Percentiles rank a stretch among this genome's conserved stretches.
Evolutionary conservation across 352 stramenopile genomes (phyloP).

Genomic region (Phytopythium ostracodes): DNA sequence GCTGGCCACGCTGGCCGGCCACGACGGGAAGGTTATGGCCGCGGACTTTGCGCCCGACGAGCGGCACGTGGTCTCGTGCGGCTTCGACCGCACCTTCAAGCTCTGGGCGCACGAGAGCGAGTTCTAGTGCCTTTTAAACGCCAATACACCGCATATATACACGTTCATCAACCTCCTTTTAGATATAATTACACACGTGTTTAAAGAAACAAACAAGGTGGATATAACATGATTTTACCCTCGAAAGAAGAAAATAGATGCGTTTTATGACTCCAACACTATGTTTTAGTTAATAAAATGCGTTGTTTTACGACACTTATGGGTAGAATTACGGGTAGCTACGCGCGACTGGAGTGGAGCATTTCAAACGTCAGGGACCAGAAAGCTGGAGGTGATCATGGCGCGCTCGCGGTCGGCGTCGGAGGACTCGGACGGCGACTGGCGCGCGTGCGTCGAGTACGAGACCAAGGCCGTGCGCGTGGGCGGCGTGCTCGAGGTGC

Average conservation of each 20-base stretch:
- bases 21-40: constrained; percentile 95
- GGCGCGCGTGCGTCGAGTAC: constrained; percentile 50
- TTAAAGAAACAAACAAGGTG: too few relatives aligned
- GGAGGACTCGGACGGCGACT: constrained; percentile 39
- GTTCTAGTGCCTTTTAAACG: constrained; percentile 36
- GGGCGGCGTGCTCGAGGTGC: constrained; percentile 29
- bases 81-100: constrained; percentile 92
- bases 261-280: background rate
- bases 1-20: constrained; percentile 85
- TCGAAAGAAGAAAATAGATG: too few relatives aligned
- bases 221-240: too few relatives aligned
- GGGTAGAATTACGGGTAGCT: background rate
- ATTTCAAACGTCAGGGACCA: background rate
- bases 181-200: background rate
- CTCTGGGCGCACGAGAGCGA: constrained; percentile 89
- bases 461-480: constrained; percentile 43
- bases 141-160: background rate
- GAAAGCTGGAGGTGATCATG: background rate
- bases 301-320: too few relatives aligned
- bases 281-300: too few relatives aligned
- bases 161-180: background rate
- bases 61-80: constrained; percentile 85
- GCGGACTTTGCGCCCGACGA: constrained; percentile 90
- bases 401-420: constrained; percentile 10
- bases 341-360: background rate